Evolutionary conservation across 1,284 basidiomycete species (phyloP).

Genomic region (Coniferiporia weirii): DNA sequence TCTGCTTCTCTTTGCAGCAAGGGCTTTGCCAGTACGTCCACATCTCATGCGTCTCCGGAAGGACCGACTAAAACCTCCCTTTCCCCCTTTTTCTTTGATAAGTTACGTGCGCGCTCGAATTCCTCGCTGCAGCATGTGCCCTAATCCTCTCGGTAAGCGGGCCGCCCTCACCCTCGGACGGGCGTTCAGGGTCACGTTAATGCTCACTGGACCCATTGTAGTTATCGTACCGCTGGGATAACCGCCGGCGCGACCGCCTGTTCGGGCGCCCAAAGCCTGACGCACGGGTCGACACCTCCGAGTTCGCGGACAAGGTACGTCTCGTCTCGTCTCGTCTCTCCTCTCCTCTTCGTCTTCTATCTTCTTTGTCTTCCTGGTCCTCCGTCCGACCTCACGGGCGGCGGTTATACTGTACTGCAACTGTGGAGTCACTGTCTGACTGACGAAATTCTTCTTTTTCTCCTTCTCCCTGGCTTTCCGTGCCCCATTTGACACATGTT

Average conservation of each 20-base stretch:
- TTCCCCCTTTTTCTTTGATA: background rate
- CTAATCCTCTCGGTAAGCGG: slow-evolving; percentile 46
- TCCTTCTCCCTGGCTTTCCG: too few relatives aligned
- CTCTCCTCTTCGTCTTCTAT: too few relatives aligned
- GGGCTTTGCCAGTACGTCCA: slow-evolving; percentile 51
- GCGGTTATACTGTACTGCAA: background rate
- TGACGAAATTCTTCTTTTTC: too few relatives aligned
- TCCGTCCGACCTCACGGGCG: too few relatives aligned
- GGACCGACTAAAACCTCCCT: background rate
- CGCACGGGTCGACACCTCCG: slow-evolving; percentile 55
- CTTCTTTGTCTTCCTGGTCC: too few relatives aligned
- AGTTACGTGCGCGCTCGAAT: slow-evolving; percentile 54
- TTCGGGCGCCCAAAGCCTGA: slow-evolving; percentile 49
- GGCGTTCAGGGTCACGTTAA: background rate
- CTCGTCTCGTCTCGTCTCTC: background rate
- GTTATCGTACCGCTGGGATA: slow-evolving; percentile 61
- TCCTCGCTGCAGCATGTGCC: slow-evolving; percentile 51
- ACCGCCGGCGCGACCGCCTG: slow-evolving; percentile 46
- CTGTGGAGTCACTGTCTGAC: background rate
- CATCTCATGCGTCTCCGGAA: background rate
- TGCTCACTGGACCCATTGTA: slow-evolving; percentile 24
- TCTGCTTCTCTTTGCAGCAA: slow-evolving; percentile 37
- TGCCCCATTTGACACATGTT: too few relatives aligned
- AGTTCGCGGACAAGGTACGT: slow-evolving; percentile 60
- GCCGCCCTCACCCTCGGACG: background rate